phyloP scores from a whole-genome alignment of 169 alveolate genomes.

The Cryptosporidium felis region DNA sequence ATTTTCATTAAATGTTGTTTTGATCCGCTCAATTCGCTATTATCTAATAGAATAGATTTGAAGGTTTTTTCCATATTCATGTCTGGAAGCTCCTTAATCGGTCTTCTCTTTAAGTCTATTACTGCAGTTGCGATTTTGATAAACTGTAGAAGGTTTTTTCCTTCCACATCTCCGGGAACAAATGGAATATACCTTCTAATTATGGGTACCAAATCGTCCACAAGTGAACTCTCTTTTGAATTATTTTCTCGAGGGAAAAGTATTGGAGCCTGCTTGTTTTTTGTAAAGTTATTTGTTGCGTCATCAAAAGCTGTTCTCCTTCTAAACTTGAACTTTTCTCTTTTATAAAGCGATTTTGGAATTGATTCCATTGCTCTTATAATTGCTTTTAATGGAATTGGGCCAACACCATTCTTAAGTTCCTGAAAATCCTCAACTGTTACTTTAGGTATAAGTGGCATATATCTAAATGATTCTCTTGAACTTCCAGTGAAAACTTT shows the following conservation, averaged over 20 bases:
- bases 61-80: constrained; percentile 16
- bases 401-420: constrained; percentile 58
- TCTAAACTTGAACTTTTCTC: neutral
- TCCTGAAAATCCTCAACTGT: neutral
- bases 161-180: constrained; percentile 62
- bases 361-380: neutral
- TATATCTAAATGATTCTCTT: neutral
- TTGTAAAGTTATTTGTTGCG: constrained; percentile 2
- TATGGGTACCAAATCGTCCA: constrained; percentile 1
- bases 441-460: constrained; percentile 44
- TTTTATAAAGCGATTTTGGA: neutral
- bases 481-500: neutral
- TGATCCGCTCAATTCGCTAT: neutral
- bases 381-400: constrained; percentile 19
- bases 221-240: neutral
- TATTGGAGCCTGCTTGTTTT: neutral
- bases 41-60: neutral
- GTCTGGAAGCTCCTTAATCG: constrained; percentile 54
- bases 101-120: constrained; percentile 49
- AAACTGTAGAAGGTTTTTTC: constrained; percentile 30
- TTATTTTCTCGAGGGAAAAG: neutral
- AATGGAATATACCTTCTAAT: constrained; percentile 29
- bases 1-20: constrained; percentile 1
- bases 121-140: constrained; percentile 51
- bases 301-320: constrained; percentile 40